These are phyloP conservation scores for Fusarium tupiense DNA, from an alignment of 2,329 filamentous ascomycete genomes.

Conservation along the genomic window DNA sequence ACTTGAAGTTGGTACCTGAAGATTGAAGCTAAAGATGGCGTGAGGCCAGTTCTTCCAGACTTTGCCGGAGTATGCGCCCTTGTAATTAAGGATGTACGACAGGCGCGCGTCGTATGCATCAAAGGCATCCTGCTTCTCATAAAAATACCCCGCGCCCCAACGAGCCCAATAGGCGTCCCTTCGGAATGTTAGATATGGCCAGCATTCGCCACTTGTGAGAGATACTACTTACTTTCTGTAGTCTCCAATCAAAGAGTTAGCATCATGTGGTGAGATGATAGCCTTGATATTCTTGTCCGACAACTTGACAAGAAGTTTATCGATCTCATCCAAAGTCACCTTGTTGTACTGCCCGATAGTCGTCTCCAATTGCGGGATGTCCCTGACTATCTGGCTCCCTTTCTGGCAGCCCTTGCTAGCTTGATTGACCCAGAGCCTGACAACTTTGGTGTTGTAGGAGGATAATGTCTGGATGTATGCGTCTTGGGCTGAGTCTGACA, in stretches of 20 bases:
- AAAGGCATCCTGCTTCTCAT: neutral
- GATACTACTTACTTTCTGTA: neutral
- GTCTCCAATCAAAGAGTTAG: neutral
- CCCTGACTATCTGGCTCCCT: neutral
- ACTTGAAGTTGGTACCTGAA: fast-evolving
- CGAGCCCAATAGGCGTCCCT: neutral
- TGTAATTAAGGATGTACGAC: neutral
- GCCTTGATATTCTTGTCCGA: neutral
- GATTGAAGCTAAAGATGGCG: neutral
- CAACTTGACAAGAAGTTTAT: neutral
- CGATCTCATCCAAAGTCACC: neutral
- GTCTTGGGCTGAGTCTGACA: neutral
- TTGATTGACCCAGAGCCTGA: neutral
- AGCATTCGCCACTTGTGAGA: fast-evolving
- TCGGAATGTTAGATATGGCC: fast-evolving
- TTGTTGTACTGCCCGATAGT: neutral
- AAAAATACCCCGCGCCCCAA: neutral
- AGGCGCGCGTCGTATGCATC: neutral
- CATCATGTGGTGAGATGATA: neutral
- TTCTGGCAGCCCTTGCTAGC: neutral
- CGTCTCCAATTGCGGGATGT: neutral
- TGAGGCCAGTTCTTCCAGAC: neutral
- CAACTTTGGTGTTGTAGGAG: neutral
- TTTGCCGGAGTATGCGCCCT: neutral
- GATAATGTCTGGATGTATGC: neutral